Evolutionary conservation across 2,329 filamentous ascomycete species (phyloP).

Genomic region (Thielaviopsis punctulata): DNA sequence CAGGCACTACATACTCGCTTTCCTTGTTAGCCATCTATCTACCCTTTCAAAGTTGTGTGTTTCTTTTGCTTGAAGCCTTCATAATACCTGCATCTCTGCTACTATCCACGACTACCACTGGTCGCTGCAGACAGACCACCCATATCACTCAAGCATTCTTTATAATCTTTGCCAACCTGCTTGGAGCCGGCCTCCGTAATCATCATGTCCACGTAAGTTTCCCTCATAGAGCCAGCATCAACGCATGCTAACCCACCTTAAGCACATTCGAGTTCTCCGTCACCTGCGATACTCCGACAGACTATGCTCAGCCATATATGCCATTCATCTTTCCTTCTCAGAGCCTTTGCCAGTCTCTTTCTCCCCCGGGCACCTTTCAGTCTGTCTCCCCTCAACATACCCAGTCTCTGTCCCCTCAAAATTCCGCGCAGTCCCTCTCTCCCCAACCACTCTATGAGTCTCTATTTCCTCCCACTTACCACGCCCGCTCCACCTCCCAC

Average conservation of each 20-base stretch:
- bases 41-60: no score
- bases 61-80: no score
- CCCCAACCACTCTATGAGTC: background rate
- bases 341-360: conserved; percentile 18
- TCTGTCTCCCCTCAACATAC: conserved; percentile 35
- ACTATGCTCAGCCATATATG: conserved; percentile 35
- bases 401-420: conserved; percentile 36
- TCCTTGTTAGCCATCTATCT: no score
- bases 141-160: background rate
- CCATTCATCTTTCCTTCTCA: conserved; percentile 33
- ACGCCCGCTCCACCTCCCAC: conserved; percentile 47
- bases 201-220: conserved; percentile 21
- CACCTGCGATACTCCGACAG: background rate
- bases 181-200: conserved; percentile 7
- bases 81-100: no score
- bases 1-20: no score
- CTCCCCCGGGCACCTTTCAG: background rate
- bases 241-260: background rate
- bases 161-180: background rate
- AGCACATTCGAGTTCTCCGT: conserved; percentile 29
- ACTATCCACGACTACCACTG: background rate
- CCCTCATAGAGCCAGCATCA: no score
- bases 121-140: background rate
- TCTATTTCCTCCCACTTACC: conserved; percentile 19
- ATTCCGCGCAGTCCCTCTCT: conserved; percentile 27